Conservation (phyloP, 805 yeast genomes). For the Yamadazyma sp. region DNA sequence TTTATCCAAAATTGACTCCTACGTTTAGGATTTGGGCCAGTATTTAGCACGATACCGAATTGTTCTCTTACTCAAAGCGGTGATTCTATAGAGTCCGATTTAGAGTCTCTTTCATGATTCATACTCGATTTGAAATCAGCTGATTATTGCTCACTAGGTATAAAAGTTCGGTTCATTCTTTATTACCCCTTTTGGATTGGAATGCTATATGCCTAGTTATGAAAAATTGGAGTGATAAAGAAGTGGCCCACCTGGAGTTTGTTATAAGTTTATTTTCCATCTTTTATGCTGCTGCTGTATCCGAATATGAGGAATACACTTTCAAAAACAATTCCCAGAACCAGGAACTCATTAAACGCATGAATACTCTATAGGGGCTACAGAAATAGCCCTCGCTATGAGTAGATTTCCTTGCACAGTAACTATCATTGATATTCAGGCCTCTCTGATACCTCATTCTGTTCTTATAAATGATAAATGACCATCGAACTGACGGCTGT, state of each 20-base stretch:
- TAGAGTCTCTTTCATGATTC: slow-evolving; percentile 7
- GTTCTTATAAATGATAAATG: slow-evolving; percentile 16
- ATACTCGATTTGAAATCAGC: slow-evolving; percentile 12
- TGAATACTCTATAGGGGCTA: slow-evolving; percentile 16
- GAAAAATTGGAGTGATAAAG: slow-evolving; percentile 13
- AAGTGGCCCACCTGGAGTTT: slow-evolving; percentile 9
- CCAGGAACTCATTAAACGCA: slow-evolving; percentile 8
- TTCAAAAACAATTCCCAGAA: not conserved
- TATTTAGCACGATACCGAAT: slow-evolving; percentile 11
- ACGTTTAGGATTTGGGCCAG: slow-evolving; percentile 9
- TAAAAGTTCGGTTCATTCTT: slow-evolving; percentile 14
- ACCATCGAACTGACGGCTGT: slow-evolving; percentile 16
- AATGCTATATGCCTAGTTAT: slow-evolving; percentile 9
- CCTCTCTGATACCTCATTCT: slow-evolving; percentile 14
- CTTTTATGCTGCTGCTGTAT: slow-evolving; percentile 17
- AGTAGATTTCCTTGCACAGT: slow-evolving; percentile 14
- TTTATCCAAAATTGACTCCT: not conserved
- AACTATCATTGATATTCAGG: slow-evolving; percentile 13
- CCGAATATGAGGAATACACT: slow-evolving; percentile 14
- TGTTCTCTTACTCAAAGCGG: slow-evolving; percentile 9
- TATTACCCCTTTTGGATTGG: slow-evolving; percentile 15
- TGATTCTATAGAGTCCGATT: slow-evolving; percentile 2
- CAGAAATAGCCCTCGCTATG: slow-evolving; percentile 16
- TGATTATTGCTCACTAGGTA: slow-evolving; percentile 14
- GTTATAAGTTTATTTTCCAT: slow-evolving; percentile 13